Evolutionary conservation across 2,329 filamentous ascomycete genomes (phyloP).

Genomic region (Xenosphaeropsis pyriputrescens): DNA sequence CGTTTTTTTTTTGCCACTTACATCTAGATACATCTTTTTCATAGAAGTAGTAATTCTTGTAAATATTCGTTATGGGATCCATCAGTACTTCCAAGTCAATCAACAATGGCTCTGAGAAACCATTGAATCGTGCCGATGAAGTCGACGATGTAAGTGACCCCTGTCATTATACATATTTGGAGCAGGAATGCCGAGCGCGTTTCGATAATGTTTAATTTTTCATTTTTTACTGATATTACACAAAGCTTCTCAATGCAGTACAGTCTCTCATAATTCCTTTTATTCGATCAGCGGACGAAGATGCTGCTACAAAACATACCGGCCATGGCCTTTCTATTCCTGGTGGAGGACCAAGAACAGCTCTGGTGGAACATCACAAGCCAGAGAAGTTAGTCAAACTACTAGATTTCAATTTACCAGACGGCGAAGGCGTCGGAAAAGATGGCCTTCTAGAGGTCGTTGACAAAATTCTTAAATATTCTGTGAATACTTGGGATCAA

Average conservation of each 20-base stretch:
- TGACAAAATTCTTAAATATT: conserved; percentile 61
- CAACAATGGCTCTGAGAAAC: conserved; percentile 4
- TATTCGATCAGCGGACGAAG: conserved; percentile 53
- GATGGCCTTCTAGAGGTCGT: conserved; percentile 62
- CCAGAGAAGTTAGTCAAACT: conserved; percentile 41
- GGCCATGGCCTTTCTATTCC: conserved; percentile 31
- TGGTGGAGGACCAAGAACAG: conserved; percentile 29
- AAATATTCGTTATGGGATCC: not conserved
- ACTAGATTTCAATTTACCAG: conserved; percentile 43
- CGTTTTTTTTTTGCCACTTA: too few species aligned
- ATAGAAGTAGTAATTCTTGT: too few species aligned
- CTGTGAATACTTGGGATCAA: conserved; percentile 97
- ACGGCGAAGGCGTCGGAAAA: conserved; percentile 41
- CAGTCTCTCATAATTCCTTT: conserved; percentile 56
- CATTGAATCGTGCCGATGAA: conserved; percentile 25
- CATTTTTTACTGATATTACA: not conserved
- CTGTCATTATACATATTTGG: not conserved
- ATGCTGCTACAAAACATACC: conserved; percentile 35
- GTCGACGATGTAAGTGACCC: conserved; percentile 27
- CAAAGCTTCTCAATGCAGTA: conserved; percentile 52
- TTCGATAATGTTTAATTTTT: not conserved
- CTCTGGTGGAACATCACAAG: conserved; percentile 47
- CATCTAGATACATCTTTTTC: too few species aligned
- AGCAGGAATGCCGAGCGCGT: not conserved
- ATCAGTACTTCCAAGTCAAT: not conserved